Evolutionary conservation across 2,329 filamentous ascomycete genomes (phyloP).

Genomic region (Chaetomium globosum): DNA sequence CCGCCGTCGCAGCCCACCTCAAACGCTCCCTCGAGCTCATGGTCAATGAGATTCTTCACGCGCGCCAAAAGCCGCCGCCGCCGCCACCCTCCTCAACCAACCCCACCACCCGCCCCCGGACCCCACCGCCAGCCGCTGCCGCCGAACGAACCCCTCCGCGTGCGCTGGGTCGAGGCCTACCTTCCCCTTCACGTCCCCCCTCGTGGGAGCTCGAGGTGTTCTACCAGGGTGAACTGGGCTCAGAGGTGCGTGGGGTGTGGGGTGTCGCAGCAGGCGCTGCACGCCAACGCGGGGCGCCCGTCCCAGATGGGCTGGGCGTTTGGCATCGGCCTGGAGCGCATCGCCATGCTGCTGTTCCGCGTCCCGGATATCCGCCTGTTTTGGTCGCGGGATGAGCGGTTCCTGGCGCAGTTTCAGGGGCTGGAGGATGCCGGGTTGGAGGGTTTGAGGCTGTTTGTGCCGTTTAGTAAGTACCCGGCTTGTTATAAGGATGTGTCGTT

Average conservation of each 20-base stretch:
- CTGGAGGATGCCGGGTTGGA: constrained; percentile 54
- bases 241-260: constrained; percentile 93
- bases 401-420: constrained; percentile 79
- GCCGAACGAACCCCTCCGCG: constrained; percentile 67
- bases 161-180: constrained; percentile 95
- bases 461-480: constrained; percentile 88
- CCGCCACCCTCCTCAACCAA: constrained; percentile 27
- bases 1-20: constrained; percentile 80
- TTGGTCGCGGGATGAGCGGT: constrained; percentile 85
- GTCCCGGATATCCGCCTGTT: constrained; percentile 97
- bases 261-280: constrained; percentile 79
- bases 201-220: constrained; percentile 96
- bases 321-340: constrained; percentile 87
- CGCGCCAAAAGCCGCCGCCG: constrained; percentile 69
- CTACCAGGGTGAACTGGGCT: constrained; percentile 96
- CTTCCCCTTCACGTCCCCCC: constrained; percentile 95
- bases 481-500: constrained; percentile 94
- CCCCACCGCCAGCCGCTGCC: too few species aligned
- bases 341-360: constrained; percentile 95
- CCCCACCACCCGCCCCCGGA: too few species aligned
- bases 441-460: constrained; percentile 66
- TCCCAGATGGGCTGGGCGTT: constrained; percentile 90
- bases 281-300: constrained; percentile 74
- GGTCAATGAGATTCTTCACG: constrained; percentile 87
- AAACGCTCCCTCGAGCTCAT: constrained; percentile 88